Evolutionary conservation across 192 early-diverging fungal species (phyloP).

Genomic region (Blastocladiella britannica): DNA sequence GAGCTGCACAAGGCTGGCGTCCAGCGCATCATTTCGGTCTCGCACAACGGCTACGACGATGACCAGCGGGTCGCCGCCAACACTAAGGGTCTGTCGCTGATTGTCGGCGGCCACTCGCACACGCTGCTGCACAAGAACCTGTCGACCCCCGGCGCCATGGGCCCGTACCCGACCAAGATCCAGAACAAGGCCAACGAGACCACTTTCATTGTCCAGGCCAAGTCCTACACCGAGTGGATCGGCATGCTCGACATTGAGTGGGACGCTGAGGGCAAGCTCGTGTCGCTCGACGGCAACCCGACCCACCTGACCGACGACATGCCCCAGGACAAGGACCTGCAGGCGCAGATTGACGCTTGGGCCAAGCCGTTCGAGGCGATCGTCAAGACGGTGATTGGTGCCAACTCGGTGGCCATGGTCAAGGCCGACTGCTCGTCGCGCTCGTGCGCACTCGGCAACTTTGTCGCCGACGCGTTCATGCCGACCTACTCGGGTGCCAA

Average conservation of each 20-base stretch:
- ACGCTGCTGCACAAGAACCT: slow-evolving; percentile 33
- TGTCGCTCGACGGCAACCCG: slow-evolving; percentile 31
- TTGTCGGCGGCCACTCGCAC: slow-evolving; percentile 62
- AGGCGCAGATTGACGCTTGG: slow-evolving; percentile 18
- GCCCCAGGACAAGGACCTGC: slow-evolving; percentile 19
- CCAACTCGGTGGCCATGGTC: slow-evolving; percentile 17
- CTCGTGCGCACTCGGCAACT: slow-evolving; percentile 41
- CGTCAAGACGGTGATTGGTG: slow-evolving; percentile 18
- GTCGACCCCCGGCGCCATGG: slow-evolving; percentile 21
- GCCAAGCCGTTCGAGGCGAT: slow-evolving; percentile 23
- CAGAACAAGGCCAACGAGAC: slow-evolving; percentile 37
- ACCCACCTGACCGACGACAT: slow-evolving; percentile 32
- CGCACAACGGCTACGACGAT: slow-evolving; percentile 52
- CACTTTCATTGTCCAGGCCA: slow-evolving; percentile 47
- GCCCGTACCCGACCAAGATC: slow-evolving; percentile 48
- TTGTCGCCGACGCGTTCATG: slow-evolving; percentile 45
- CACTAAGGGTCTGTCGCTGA: slow-evolving; percentile 32
- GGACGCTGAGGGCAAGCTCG: slow-evolving; percentile 27
- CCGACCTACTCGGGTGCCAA: slow-evolving; percentile 7
- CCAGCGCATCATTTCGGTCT: slow-evolving; percentile 41
- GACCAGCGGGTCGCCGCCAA: slow-evolving; percentile 37
- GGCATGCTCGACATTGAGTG: slow-evolving; percentile 38
- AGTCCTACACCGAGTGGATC: slow-evolving; percentile 38
- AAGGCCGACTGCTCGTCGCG: slow-evolving; percentile 14
- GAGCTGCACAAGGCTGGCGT: slow-evolving; percentile 34